Conservation (phyloP, 176 grass and related monocot genomes). For the Avena insularis region DNA sequence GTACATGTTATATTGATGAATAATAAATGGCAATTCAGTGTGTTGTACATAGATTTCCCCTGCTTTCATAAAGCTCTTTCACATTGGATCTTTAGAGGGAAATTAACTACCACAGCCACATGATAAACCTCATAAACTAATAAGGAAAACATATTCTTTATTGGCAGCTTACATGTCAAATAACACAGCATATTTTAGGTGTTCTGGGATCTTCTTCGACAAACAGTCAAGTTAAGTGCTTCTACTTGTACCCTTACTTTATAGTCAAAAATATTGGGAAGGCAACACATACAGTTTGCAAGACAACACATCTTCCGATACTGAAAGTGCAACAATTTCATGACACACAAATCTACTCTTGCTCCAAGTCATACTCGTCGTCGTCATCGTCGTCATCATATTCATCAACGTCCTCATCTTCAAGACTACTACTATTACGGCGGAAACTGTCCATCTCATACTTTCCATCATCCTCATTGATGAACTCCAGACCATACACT, state of each 20-base stretch:
- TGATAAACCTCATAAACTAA: neutral
- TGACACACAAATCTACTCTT: slow-evolving; percentile 44
- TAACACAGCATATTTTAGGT: slow-evolving; percentile 15
- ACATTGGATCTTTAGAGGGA: neutral
- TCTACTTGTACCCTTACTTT: slow-evolving; percentile 32
- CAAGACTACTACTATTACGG: neutral
- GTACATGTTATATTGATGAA: slow-evolving; percentile 26
- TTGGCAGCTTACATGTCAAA: slow-evolving; percentile 3
- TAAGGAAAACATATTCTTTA: neutral
- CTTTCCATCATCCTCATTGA: slow-evolving; percentile 64
- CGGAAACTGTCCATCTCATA: slow-evolving; percentile 54
- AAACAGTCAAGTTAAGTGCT: slow-evolving; percentile 23
- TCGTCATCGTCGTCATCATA: slow-evolving; percentile 13
- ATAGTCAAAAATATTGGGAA: slow-evolving; percentile 6
- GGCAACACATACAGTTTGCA: slow-evolving; percentile 19
- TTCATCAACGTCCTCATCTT: slow-evolving; percentile 31
- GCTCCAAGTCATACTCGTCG: neutral
- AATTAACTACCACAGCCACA: neutral
- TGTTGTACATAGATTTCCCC: neutral
- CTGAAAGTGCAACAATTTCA: slow-evolving; percentile 8
- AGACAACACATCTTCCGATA: slow-evolving; percentile 9
- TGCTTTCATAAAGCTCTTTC: neutral
- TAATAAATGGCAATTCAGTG: slow-evolving; percentile 24
- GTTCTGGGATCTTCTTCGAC: neutral
- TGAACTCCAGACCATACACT: slow-evolving; percentile 78